Percentiles rank a stretch among this genome's conserved stretches.
phyloP scores from a whole-genome alignment of 2,329 filamentous ascomycete species.

The Conoideocrella luteorostrata region DNA sequence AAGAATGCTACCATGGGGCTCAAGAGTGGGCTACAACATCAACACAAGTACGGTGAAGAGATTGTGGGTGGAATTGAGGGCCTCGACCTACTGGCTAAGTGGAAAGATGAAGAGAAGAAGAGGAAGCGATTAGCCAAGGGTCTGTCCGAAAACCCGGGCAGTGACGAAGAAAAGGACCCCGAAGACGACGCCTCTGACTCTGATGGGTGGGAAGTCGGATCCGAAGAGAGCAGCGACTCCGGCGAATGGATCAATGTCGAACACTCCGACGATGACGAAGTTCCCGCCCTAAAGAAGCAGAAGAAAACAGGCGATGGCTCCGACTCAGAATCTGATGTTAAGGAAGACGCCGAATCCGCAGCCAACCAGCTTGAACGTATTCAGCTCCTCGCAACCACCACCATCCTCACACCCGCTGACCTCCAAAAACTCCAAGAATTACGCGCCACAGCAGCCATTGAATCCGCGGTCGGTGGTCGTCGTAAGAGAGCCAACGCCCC shows the following conservation, averaged over 20 bases:
- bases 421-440: slow-evolving; percentile 91
- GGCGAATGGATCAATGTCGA: slow-evolving; percentile 92
- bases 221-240: slow-evolving; percentile 59
- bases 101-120: slow-evolving; percentile 84
- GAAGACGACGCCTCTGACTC: slow-evolving; percentile 50
- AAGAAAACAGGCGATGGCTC: slow-evolving; percentile 23
- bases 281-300: slow-evolving; percentile 48
- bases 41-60: slow-evolving; percentile 78
- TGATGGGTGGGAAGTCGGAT: slow-evolving; percentile 56
- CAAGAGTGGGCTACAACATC: slow-evolving; percentile 65
- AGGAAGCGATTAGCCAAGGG: slow-evolving; percentile 65
- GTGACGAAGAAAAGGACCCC: slow-evolving; percentile 54
- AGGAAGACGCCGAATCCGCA: slow-evolving; percentile 35
- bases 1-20: slow-evolving; percentile 85
- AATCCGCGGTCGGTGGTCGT: slow-evolving; percentile 48
- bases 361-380: slow-evolving; percentile 44
- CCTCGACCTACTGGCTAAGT: slow-evolving; percentile 82
- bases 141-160: slow-evolving; percentile 54
- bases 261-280: slow-evolving; percentile 74
- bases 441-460: slow-evolving; percentile 64
- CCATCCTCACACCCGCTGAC: slow-evolving; percentile 91
- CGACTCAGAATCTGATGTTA: slow-evolving; percentile 21
- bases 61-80: slow-evolving; percentile 79
- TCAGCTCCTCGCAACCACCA: slow-evolving; percentile 80
- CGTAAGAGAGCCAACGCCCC: slow-evolving; percentile 42